A percentile compares a stretch with the other conserved stretches of the same genome.
Evolutionary conservation across 306 rosid genomes (phyloP).

Genomic region (Aeschynomene evenia): DNA sequence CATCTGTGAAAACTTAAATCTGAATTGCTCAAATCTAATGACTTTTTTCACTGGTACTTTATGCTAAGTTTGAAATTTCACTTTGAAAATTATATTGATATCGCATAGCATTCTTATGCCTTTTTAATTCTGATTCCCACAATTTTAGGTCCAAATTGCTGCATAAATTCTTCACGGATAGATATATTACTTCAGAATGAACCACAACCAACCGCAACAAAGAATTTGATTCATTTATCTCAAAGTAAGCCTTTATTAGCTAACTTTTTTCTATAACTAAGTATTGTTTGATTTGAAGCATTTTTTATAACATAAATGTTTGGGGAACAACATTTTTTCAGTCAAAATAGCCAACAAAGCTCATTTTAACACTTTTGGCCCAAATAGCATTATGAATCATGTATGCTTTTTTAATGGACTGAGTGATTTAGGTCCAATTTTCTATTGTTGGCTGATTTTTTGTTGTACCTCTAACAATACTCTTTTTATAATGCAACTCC

Average conservation of each 20-base stretch:
- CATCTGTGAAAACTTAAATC: slow-evolving; percentile 46
- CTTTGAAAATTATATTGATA: too few relatives aligned
- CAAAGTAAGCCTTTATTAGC: slow-evolving; percentile 53
- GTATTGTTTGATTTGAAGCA: background rate
- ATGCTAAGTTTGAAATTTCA: slow-evolving; percentile 1
- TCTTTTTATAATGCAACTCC: too few relatives aligned
- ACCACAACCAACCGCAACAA: slow-evolving; percentile 76
- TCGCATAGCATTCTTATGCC: too few relatives aligned
- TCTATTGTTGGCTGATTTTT: background rate
- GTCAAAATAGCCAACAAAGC: too few relatives aligned
- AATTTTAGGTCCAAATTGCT: slow-evolving; percentile 74
- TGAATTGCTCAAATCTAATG: slow-evolving; percentile 51
- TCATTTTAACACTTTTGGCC: too few relatives aligned
- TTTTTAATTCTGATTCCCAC: background rate
- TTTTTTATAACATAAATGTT: too few relatives aligned
- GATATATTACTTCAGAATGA: slow-evolving; percentile 51
- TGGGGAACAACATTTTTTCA: too few relatives aligned
- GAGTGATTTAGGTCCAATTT: too few relatives aligned
- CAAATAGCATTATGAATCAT: too few relatives aligned
- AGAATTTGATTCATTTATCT: slow-evolving; percentile 73
- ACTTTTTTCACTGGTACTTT: slow-evolving; percentile 61
- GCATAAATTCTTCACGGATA: slow-evolving; percentile 53
- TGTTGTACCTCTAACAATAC: too few relatives aligned
- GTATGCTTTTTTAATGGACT: too few relatives aligned
- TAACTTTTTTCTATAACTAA: background rate